A percentile compares a stretch with the other conserved stretches of the same genome.
phyloP scores from a whole-genome alignment of 192 early-diverging fungal species.

The Entophlyctis luteolus region DNA sequence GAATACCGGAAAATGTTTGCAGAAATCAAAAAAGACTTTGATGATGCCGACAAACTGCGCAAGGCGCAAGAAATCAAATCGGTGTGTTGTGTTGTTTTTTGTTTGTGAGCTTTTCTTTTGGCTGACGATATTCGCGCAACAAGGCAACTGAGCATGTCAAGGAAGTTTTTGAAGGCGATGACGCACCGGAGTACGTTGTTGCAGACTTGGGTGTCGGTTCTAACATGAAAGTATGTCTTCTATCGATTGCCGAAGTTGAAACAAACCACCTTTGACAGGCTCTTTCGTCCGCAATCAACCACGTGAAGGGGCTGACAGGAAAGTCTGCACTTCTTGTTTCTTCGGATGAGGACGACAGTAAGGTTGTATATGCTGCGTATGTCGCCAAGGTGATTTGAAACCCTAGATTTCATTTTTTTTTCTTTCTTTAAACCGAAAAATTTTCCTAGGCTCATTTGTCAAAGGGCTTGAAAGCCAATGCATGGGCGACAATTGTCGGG shows the following conservation, averaged over 20 bases:
- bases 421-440: not conserved
- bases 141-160: constrained; percentile 70
- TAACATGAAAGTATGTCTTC: constrained; percentile 62
- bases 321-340: constrained; percentile 88
- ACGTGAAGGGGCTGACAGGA: constrained; percentile 71
- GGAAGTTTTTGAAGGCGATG: constrained; percentile 63
- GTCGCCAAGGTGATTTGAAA: constrained; percentile 60
- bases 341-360: constrained; percentile 61
- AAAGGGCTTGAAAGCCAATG: constrained; percentile 82
- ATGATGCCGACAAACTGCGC: constrained; percentile 83
- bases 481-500: constrained; percentile 85
- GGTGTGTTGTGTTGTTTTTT: constrained; percentile 24
- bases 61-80: constrained; percentile 83
- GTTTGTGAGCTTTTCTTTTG: not conserved
- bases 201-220: constrained; percentile 64
- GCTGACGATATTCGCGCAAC: not conserved
- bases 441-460: constrained; percentile 43
- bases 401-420: not conserved
- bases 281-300: constrained; percentile 69
- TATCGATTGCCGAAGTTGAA: not conserved
- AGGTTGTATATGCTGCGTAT: constrained; percentile 77
- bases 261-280: constrained; percentile 38
- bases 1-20: constrained; percentile 68
- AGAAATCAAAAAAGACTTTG: constrained; percentile 75
- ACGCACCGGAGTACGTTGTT: constrained; percentile 57